phyloP scores from a whole-genome alignment of 2,329 filamentous ascomycete genomes.

The Tothia fuscella region DNA sequence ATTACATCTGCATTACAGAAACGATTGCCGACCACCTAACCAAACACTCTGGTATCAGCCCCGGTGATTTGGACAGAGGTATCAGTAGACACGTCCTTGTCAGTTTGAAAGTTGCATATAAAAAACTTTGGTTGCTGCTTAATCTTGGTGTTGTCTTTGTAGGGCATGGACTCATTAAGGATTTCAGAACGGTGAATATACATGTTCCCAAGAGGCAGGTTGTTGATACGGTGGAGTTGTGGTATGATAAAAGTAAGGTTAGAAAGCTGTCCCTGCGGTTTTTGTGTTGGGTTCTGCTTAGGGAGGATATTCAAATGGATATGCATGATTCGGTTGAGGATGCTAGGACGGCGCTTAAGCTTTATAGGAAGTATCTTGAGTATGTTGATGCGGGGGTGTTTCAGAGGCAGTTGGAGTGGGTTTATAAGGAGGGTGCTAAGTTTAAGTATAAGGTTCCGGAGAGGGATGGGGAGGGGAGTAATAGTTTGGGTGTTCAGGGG shows the following conservation, averaged over 20 bases:
- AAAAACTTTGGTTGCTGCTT: slow-evolving; percentile 92
- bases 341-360: slow-evolving; percentile 74
- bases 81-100: slow-evolving; percentile 74
- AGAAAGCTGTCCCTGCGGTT: slow-evolving; percentile 88
- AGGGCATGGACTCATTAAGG: slow-evolving; percentile 84
- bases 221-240: slow-evolving; percentile 87
- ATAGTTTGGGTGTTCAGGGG: neutral
- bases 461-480: neutral
- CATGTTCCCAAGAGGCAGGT: slow-evolving; percentile 83
- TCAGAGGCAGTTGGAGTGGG: slow-evolving; percentile 72
- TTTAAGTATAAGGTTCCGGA: slow-evolving; percentile 27
- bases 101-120: slow-evolving; percentile 83
- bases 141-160: slow-evolving; percentile 92
- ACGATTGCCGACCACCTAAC: slow-evolving; percentile 93
- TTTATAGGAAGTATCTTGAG: slow-evolving; percentile 84
- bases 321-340: slow-evolving; percentile 95
- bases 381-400: slow-evolving; percentile 77
- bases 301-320: slow-evolving; percentile 85
- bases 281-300: slow-evolving; percentile 79
- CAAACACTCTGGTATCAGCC: slow-evolving; percentile 80
- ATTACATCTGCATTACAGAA: slow-evolving; percentile 88
- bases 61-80: slow-evolving; percentile 69
- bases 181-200: slow-evolving; percentile 97
- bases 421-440: slow-evolving; percentile 57
- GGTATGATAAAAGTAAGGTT: slow-evolving; percentile 67